Conservation (phyloP, 176 grass and related monocot genomes). For the Carex myosuroides region DNA sequence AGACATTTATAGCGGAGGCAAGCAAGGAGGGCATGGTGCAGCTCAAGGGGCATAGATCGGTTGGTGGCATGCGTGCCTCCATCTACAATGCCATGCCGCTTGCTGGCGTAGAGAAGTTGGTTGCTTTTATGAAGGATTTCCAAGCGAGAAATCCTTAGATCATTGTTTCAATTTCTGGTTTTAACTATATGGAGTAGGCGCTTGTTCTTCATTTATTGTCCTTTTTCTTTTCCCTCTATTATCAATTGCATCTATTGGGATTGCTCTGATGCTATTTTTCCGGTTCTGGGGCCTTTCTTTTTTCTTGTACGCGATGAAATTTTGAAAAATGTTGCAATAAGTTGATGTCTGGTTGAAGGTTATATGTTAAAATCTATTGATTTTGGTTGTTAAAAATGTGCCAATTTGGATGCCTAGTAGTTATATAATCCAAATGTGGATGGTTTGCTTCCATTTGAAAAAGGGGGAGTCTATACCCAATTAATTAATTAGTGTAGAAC, state of each 20-base stretch:
- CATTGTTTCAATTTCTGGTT: not conserved
- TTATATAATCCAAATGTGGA: not conserved
- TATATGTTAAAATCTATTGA: not conserved
- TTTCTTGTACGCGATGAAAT: not conserved
- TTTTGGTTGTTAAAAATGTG: not conserved
- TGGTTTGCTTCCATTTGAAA: not conserved
- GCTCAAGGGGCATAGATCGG: conserved; percentile 94
- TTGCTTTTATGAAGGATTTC: conserved; percentile 97
- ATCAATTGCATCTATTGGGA: not conserved
- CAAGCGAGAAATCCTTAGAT: conserved; percentile 74
- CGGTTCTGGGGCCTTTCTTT: not conserved
- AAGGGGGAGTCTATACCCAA: not conserved
- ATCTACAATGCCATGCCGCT: conserved; percentile 98
- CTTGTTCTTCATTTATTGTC: not conserved
- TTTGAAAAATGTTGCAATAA: conserved; percentile 6
- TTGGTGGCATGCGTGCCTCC: conserved; percentile 77
- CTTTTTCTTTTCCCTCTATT: not conserved
- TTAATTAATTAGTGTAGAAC: not conserved
- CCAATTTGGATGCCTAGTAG: not conserved
- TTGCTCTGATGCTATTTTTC: not conserved
- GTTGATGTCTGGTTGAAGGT: not conserved
- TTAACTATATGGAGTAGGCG: conserved; percentile 9
- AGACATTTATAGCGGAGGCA: conserved; percentile 85
- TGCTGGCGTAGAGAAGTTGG: conserved; percentile 78
- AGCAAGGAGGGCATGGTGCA: conserved; percentile 94